Evolutionary conservation across 2,329 filamentous ascomycete genomes (phyloP), one percentile per base, ranked within the genome.

Genomic region (Pseudocercospora cruenta): DNA sequence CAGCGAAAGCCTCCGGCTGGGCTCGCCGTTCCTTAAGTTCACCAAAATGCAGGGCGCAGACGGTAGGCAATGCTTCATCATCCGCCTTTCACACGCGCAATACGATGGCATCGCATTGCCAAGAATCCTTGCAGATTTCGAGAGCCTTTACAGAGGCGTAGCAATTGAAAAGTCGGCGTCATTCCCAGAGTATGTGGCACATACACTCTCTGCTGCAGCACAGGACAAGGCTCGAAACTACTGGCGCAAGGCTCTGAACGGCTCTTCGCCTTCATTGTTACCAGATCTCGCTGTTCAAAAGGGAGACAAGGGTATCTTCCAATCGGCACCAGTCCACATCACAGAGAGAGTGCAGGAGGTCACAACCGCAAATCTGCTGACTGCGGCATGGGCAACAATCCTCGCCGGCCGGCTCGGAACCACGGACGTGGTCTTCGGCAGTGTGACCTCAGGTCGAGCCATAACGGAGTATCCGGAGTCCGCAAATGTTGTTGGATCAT

Each of bases 121-220:
- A 0, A 85, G 62, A 85, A 88, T 91, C 0, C 78, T 91, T 1
- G 80, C 86, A 28, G 79, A 85, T 16, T 78, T 91, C 1, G 72
- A 81, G 10, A 80, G 82, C 0, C 80, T 86, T 5, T 78, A 78
- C 65, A n/a, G 53, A n/a, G 62, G 62, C 14, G 21, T 19, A 22
- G 8, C 19, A 5, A 14, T 24, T 24, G 24, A 14, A 4, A 22
- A 21, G 19, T 14, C 49, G 10, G n/a, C 49, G 28, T 22, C 49
- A 4, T 53, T 53, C 49, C 62, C 31, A 58, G 26, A 19, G 14
- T 63, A 58, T 51, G 19, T 53, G 14, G 51, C 51, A 3, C 51
- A 54, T 26, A 54, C 51, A n/a, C 12, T 28, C 1, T 45, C 26
- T 22, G 39, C 36, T 33, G 47, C 21, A 19, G 45, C 24, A 14